These are phyloP conservation scores for Geosiphon pyriformis DNA, from an alignment of 192 early-diverging fungal species.

Conservation along the genomic window DNA sequence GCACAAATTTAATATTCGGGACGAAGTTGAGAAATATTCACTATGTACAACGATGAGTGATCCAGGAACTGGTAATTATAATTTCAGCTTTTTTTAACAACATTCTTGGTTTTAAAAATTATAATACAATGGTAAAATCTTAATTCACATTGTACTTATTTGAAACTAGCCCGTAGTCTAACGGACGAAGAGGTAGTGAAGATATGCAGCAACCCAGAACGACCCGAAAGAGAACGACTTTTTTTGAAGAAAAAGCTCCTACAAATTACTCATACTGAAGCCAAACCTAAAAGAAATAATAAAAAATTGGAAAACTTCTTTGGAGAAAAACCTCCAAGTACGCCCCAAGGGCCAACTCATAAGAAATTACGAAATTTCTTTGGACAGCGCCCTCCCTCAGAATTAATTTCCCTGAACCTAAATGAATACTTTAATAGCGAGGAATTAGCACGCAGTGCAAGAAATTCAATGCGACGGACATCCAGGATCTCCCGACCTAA, in stretches of 20 bases:
- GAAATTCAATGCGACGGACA: slow-evolving; percentile 28
- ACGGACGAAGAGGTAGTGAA: slow-evolving; percentile 73
- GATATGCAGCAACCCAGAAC: slow-evolving; percentile 65
- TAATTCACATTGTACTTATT: slow-evolving; percentile 6
- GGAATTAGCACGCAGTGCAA: slow-evolving; percentile 22
- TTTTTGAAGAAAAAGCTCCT: slow-evolving; percentile 68
- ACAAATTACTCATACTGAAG: slow-evolving; percentile 49
- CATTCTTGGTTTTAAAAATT: not conserved
- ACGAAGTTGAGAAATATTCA: slow-evolving; percentile 65
- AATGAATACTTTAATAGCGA: slow-evolving; percentile 73
- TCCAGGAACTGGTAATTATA: slow-evolving; percentile 55
- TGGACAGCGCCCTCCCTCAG: slow-evolving; percentile 91
- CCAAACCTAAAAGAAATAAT: slow-evolving; percentile 44
- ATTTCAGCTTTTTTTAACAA: not conserved
- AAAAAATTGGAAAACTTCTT: slow-evolving; percentile 25
- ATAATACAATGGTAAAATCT: no score
- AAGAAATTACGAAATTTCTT: slow-evolving; percentile 73
- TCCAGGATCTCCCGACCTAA: slow-evolving; percentile 27
- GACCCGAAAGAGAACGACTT: slow-evolving; percentile 63
- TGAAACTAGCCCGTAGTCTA: slow-evolving; percentile 50
- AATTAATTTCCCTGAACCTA: slow-evolving; percentile 87
- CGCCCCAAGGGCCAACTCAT: slow-evolving; percentile 16
- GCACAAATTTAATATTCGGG: slow-evolving; percentile 77
- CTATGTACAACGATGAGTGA: slow-evolving; percentile 68
- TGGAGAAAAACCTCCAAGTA: slow-evolving; percentile 20